Conservation (phyloP, 164 flowering plant species). For the Chimonanthus praecox region DNA sequence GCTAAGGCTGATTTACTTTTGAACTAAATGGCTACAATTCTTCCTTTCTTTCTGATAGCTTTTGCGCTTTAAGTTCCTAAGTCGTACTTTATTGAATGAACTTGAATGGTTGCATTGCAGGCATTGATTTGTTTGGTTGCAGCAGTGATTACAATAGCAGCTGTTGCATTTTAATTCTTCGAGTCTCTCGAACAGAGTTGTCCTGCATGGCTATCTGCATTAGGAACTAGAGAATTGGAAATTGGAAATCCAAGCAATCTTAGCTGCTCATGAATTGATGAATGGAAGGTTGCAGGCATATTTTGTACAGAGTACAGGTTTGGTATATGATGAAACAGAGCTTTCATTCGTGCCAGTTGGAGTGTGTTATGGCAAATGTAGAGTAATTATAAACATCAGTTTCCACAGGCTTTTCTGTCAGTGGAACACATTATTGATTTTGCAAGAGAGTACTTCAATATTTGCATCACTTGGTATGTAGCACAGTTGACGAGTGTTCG, state of each 20-base stretch:
- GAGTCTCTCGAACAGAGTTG: neutral
- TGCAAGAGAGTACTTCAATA: neutral
- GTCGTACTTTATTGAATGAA: too few species aligned
- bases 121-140: neutral
- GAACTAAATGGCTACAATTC: too few species aligned
- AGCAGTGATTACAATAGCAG: neutral
- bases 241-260: neutral
- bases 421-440: neutral
- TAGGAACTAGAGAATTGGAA: neutral
- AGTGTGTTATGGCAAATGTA: neutral
- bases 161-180: neutral
- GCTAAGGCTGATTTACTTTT: too few species aligned
- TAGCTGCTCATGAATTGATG: neutral
- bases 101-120: neutral
- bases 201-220: neutral
- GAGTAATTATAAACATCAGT: neutral
- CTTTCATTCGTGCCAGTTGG: neutral
- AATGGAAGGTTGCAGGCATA: neutral
- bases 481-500: too few species aligned
- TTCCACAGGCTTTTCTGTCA: neutral
- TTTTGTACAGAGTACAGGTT: neutral
- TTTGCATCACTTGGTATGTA: too few species aligned
- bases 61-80: neutral
- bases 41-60: neutral
- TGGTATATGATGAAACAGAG: neutral